A percentile compares a stretch with the other conserved stretches of the same genome.
phyloP scores from a whole-genome alignment of 1,284 basidiomycete genomes.

The Chiua sp. region DNA sequence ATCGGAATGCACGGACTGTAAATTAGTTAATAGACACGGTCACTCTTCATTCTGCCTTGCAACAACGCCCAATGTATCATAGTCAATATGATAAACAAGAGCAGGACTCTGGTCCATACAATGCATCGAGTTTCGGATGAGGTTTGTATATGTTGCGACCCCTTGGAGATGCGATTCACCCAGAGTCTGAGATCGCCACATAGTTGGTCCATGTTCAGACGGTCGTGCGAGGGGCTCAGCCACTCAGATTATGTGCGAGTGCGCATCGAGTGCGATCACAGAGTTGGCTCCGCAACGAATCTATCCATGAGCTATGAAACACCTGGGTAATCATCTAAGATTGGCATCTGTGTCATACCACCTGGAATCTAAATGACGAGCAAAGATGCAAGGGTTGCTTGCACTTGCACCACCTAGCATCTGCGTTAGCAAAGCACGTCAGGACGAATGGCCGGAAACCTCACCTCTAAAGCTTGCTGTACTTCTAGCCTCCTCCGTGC shows the following conservation, averaged over 20 bases:
- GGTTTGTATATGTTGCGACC: too few species aligned
- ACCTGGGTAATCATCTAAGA: constrained; percentile 20
- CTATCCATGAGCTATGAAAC: background rate
- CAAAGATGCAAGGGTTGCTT: constrained; percentile 76
- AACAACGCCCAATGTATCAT: too few species aligned
- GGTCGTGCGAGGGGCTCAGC: constrained; percentile 65
- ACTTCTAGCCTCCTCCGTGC: constrained; percentile 91
- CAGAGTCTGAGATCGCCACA: too few species aligned
- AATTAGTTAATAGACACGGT: too few species aligned
- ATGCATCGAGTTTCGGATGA: too few species aligned
- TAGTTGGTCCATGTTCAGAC: constrained; percentile 54
- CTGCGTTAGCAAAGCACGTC: constrained; percentile 1
- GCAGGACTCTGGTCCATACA: too few species aligned
- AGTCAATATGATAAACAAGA: too few species aligned
- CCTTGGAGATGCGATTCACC: too few species aligned
- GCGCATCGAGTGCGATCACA: constrained; percentile 52
- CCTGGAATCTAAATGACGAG: constrained; percentile 56
- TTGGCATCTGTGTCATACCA: constrained; percentile 23
- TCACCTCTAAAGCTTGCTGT: constrained; percentile 89
- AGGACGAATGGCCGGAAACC: constrained; percentile 19
- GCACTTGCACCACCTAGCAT: constrained; percentile 79
- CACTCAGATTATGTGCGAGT: constrained; percentile 85
- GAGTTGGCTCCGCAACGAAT: constrained; percentile 4
- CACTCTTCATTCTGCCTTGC: too few species aligned
- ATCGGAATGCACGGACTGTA: too few species aligned